These are phyloP conservation scores for Fusarium sp. DNA, from an alignment of 2,329 filamentous ascomycete species.

Conservation along the genomic window DNA sequence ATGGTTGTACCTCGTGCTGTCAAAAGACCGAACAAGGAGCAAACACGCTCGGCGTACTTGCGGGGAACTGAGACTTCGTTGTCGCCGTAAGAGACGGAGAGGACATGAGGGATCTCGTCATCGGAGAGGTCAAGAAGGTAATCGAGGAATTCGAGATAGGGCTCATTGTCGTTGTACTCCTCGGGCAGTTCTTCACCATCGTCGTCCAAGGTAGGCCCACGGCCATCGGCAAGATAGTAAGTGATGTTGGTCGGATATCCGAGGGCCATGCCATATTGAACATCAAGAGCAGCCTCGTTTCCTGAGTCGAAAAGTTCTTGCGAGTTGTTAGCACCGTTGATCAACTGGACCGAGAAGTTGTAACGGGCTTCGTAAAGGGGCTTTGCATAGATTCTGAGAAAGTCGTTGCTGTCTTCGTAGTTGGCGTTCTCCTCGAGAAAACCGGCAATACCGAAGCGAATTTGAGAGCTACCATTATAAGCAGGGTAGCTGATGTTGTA, in stretches of 20 bases:
- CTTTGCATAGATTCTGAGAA: slow-evolving; percentile 49
- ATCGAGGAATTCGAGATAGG: slow-evolving; percentile 63
- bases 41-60: slow-evolving; percentile 61
- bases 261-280: slow-evolving; percentile 58
- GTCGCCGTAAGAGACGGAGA: slow-evolving; percentile 66
- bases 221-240: slow-evolving; percentile 57
- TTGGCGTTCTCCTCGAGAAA: slow-evolving; percentile 60
- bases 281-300: slow-evolving; percentile 57
- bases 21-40: slow-evolving; percentile 61
- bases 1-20: slow-evolving; percentile 61
- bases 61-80: slow-evolving; percentile 63
- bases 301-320: slow-evolving; percentile 51
- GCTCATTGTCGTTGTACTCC: slow-evolving; percentile 58
- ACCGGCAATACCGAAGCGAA: slow-evolving; percentile 56
- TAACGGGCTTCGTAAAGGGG: slow-evolving; percentile 47
- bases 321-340: slow-evolving; percentile 56
- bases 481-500: slow-evolving; percentile 55
- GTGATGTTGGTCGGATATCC: slow-evolving; percentile 54
- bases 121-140: slow-evolving; percentile 56
- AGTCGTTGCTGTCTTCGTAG: slow-evolving; percentile 51
- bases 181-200: slow-evolving; percentile 46
- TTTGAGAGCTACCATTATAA: slow-evolving; percentile 43
- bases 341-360: slow-evolving; percentile 51
- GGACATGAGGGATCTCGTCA: slow-evolving; percentile 60
- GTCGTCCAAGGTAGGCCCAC: slow-evolving; percentile 51